Base-by-base conservation (phyloP, 2,329 filamentous ascomycete genomes). In the Fusarium mexicanum region DNA sequence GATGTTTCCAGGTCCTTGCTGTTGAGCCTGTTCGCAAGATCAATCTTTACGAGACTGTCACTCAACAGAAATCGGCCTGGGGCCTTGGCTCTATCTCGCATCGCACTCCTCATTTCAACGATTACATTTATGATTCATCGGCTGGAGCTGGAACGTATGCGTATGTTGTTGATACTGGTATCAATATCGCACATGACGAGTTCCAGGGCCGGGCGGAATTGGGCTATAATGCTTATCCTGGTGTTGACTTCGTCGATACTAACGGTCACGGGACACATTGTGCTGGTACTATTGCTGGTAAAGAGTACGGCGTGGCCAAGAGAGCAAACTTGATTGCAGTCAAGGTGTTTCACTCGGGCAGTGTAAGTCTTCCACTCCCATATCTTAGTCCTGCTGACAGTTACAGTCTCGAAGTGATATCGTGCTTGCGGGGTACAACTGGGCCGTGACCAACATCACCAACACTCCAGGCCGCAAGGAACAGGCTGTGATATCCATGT, bases 81-180 rank as follows among this genome's bases (percentile, higher is more conserved):
- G 86, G 85, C 26, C 83, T 88, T 33, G 82, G 81, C 5, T 81
- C 84, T 38, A 79, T 88, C 69, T 88, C 87, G 13, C 82, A 84
- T 77, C 76, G 79, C 24, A 81, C 76, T 24, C 74, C 79, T 26
- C 80, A 80, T 40, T 79, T 73, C 13, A 80, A 60, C 18, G 76
- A 79, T 54, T 87, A 87, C 72, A 69, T 79, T 35, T 87, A 86
- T 76, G 84, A 87, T 68, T 65, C 74, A 14, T 81, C 76, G 26
- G 84, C 84, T 29, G 86, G 86, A 20, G 63, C 77, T 20, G 82
- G 79, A 38, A 84, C 81, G 59, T 89, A 84, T 68, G 81, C 85
- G 55, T 91, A 90, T 77, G 80, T 91, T 59, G 80, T 90, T 63
- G 89, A 91, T 78, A 89, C 86, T 1, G 88, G 89, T 43, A 85